Evolutionary conservation across 108 stramenopile species (phyloP), one percentile per base, ranked within the genome.

Genomic region (Pseudonitzschia pungens): DNA sequence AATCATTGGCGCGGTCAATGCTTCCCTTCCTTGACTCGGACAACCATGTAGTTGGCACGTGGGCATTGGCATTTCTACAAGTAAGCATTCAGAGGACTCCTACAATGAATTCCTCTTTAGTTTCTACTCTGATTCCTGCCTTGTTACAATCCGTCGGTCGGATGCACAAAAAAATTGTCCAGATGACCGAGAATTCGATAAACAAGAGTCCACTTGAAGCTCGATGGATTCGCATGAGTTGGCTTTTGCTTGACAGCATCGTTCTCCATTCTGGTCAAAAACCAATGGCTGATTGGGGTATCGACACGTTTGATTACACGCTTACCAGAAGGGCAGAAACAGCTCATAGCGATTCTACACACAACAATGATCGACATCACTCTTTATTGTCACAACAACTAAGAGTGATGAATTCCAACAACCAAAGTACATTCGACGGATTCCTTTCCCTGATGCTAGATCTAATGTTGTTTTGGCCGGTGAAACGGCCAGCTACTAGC

Each of bases 161-260:
- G 10, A 4, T 77, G n/a, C 70, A 77, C 20, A 26, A 44, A 43
- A 28, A 27, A 0, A 60, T 50, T 7, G 16, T 7, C 15, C 42
- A 29, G 22, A 3, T 55, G 53, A 18, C 66, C 4, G 45, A 44
- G 50, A 48, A 24, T 45, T 48, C 66, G 4, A 10, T 8, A 67
- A 50, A 1, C 66, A 48, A 48, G 8, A 40, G 26, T 15, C 66
- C 65, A 28, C 53, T 48, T 43, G 53, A 54, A 16, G 27, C 45
- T 48, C 55, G 68, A 41, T 68, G 53, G 31, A 57, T 68, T 24
- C 27, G 50, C 51, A 24, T 55, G 16, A 69, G 59, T 33, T 76
- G 75, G 75, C 36, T 76, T 55, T 56, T 76, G 11, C 31, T 76
- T 41, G 75, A 76, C 40, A 60, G 67, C 45, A 22, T 76, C 32